Percentiles rank a stretch among this genome's conserved stretches.
Conservation (phyloP, 768 basidiomycete genomes). For the Kwoniella bestiolae region DNA sequence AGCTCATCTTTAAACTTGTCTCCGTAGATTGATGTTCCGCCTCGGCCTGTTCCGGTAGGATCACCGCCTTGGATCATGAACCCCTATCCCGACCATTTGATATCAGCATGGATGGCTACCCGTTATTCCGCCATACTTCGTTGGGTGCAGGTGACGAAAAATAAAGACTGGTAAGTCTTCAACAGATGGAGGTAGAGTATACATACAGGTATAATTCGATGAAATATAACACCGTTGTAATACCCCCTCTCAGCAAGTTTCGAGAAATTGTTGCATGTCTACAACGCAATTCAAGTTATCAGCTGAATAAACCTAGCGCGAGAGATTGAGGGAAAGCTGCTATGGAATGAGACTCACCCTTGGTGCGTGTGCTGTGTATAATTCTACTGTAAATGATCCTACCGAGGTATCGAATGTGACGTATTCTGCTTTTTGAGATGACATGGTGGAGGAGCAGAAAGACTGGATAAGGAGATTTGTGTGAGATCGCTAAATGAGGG, state of each 20-base stretch:
- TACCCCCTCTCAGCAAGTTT: constrained; percentile 89
- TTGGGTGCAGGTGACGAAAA: too few species aligned
- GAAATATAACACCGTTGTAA: constrained; percentile 87
- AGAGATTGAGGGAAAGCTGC: not conserved
- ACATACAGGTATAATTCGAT: constrained; percentile 83
- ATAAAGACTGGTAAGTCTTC: not conserved
- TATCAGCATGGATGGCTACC: too few species aligned
- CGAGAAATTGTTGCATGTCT: constrained; percentile 96
- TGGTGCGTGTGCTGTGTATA: constrained; percentile 92
- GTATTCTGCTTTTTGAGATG: constrained; percentile 27
- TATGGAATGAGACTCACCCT: constrained; percentile 58
- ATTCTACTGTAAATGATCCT: constrained; percentile 72
- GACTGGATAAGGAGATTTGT: too few species aligned
- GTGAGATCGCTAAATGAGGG: not conserved
- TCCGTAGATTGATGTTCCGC: constrained; percentile 61
- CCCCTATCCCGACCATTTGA: constrained; percentile 71
- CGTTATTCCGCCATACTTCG: too few species aligned
- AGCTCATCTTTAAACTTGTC: constrained; percentile 85
- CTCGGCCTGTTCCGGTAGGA: constrained; percentile 92
- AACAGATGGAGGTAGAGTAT: not conserved
- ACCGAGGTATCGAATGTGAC: constrained; percentile 57
- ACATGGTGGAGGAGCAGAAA: too few species aligned
- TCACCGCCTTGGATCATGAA: constrained; percentile 98
- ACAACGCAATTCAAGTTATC: not conserved
- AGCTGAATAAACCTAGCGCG: too few species aligned